Percentiles rank a stretch among this genome's conserved stretches.
These are phyloP conservation scores for Nitzschia putrida DNA, from an alignment of 108 stramenopile species.

Conservation along the genomic window DNA sequence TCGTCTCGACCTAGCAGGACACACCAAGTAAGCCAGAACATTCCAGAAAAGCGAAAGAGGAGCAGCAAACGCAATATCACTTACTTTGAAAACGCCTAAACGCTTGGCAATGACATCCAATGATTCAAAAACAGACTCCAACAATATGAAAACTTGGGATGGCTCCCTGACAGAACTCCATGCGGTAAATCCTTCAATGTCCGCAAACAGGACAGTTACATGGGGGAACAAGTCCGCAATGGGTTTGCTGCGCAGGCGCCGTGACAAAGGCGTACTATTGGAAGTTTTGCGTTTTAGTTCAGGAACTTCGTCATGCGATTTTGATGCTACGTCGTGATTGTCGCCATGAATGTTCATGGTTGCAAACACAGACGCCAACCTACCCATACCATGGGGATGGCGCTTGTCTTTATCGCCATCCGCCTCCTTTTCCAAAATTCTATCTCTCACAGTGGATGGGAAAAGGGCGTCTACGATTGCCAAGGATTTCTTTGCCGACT, in stretches of 20 bases:
- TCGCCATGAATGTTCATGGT: background rate
- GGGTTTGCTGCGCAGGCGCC: conserved; percentile 3
- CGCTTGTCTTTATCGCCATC: background rate
- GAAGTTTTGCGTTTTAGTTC: background rate
- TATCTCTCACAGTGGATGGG: conserved; percentile 48
- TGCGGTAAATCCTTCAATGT: conserved; percentile 19
- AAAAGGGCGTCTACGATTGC: conserved; percentile 46
- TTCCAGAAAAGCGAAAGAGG: no score
- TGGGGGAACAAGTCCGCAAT: conserved; percentile 23
- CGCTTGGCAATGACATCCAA: conserved; percentile 18
- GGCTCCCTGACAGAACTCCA: conserved; percentile 20
- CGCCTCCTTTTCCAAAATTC: conserved; percentile 34
- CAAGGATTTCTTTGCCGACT: conserved; percentile 25
- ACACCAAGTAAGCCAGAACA: no score
- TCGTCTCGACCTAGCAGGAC: background rate
- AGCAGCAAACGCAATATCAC: no score
- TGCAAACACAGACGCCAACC: conserved; percentile 9
- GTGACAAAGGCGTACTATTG: background rate
- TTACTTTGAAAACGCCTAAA: background rate
- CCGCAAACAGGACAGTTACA: conserved; percentile 22
- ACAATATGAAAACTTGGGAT: conserved; percentile 14
- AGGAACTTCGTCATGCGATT: background rate
- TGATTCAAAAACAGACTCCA: conserved; percentile 16
- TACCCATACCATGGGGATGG: background rate
- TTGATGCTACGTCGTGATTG: background rate